A percentile compares a stretch with the other conserved stretches of the same genome.
These are phyloP conservation scores for Neurospora terricola DNA, from an alignment of 495 filamentous ascomycete species.

Conservation along the genomic window DNA sequence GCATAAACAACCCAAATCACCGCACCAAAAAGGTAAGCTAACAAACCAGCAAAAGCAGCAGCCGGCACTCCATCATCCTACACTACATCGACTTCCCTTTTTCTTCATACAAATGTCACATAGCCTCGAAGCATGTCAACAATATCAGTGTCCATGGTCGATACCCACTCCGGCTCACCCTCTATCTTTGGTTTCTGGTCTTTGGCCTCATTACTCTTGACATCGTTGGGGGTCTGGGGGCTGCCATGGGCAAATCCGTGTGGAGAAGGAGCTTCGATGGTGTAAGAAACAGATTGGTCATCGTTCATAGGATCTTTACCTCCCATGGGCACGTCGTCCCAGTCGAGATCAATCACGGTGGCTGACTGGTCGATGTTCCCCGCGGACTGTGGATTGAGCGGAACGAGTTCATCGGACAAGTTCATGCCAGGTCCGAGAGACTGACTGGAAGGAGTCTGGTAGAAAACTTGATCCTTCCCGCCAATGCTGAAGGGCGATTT, in stretches of 20 bases:
- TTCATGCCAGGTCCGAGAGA: background rate
- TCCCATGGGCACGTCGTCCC: background rate
- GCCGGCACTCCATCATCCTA: background rate
- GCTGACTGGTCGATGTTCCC: background rate
- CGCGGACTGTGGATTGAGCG: background rate
- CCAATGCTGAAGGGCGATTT: background rate
- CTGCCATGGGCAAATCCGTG: constrained; percentile 3
- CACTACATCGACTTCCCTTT: background rate
- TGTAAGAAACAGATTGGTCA: background rate
- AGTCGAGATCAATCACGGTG: background rate
- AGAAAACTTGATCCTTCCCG: background rate
- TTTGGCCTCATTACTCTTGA: background rate
- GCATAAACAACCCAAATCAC: background rate
- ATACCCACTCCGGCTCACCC: constrained; percentile 35
- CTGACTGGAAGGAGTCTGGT: background rate
- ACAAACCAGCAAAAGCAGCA: background rate
- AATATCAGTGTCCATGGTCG: constrained; percentile 37
- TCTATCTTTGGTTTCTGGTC: constrained; percentile 2
- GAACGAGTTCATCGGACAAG: background rate
- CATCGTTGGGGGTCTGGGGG: background rate
- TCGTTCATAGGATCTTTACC: constrained; percentile 2
- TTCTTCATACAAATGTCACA: constrained; percentile 37
- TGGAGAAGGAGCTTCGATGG: background rate
- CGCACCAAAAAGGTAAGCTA: background rate
- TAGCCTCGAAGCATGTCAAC: constrained; percentile 37